Evolutionary conservation across 2,329 filamentous ascomycete species (phyloP).

Genomic region (Diaporthe vexans): DNA sequence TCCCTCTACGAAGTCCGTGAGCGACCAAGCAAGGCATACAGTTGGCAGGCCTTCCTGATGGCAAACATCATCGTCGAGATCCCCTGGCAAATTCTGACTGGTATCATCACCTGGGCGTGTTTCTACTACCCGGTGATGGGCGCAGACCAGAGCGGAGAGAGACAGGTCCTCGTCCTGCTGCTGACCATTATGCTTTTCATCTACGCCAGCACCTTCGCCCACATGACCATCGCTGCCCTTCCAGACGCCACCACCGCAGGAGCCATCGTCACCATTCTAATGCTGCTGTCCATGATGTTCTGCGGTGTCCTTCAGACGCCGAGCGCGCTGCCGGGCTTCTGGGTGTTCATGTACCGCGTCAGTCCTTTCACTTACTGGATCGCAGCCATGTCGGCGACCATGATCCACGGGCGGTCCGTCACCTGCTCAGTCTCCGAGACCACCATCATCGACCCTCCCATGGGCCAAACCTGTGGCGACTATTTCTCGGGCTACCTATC

Average conservation of each 20-base stretch:
- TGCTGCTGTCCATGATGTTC: slow-evolving; percentile 72
- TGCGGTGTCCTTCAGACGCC: slow-evolving; percentile 75
- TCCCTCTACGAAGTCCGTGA: slow-evolving; percentile 84
- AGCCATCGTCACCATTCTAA: slow-evolving; percentile 71
- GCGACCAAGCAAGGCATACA: slow-evolving; percentile 80
- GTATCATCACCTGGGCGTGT: slow-evolving; percentile 72
- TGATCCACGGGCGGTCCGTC: slow-evolving; percentile 69
- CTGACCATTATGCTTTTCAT: slow-evolving; percentile 77
- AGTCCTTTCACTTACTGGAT: slow-evolving; percentile 79
- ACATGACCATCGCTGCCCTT: slow-evolving; percentile 80
- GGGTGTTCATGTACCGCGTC: slow-evolving; percentile 82
- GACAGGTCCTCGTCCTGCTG: slow-evolving; percentile 76
- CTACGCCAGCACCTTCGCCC: slow-evolving; percentile 79
- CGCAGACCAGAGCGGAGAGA: slow-evolving; percentile 60
- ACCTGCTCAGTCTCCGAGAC: slow-evolving; percentile 69
- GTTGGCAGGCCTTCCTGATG: slow-evolving; percentile 80
- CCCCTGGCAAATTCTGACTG: slow-evolving; percentile 77
- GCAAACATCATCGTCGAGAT: slow-evolving; percentile 81
- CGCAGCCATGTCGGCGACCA: slow-evolving; percentile 75
- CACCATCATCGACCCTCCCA: slow-evolving; percentile 74
- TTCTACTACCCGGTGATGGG: slow-evolving; percentile 77
- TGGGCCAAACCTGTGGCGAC: slow-evolving; percentile 71
- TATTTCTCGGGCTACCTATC: slow-evolving; percentile 73
- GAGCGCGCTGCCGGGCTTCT: slow-evolving; percentile 75
- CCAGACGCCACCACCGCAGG: slow-evolving; percentile 78